Conservation (phyloP, 441 rosid genomes). For the Populus hybrid region DNA sequence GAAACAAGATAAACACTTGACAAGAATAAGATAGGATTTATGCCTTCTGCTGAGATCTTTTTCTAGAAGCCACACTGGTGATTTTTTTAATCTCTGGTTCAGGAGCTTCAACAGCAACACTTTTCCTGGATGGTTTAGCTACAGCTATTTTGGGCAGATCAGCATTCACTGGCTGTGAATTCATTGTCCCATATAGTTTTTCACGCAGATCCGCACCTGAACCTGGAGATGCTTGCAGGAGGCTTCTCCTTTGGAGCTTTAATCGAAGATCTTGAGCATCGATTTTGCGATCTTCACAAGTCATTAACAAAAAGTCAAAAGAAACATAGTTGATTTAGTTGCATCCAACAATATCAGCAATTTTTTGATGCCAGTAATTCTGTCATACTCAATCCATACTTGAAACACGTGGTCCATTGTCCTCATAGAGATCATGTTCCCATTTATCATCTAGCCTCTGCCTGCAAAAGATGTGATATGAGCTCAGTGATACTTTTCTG, state of each 20-base stretch:
- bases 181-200: constrained; percentile 81
- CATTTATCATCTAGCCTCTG: constrained; percentile 94
- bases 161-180: constrained; percentile 44
- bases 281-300: constrained; percentile 63
- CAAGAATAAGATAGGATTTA: neutral
- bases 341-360: constrained; percentile 40
- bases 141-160: constrained; percentile 57
- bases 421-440: constrained; percentile 91
- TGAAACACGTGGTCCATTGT: constrained; percentile 50
- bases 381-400: constrained; percentile 48
- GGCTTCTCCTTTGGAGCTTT: constrained; percentile 75
- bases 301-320: constrained; percentile 39
- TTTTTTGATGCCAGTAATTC: constrained; percentile 22
- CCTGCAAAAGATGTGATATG: constrained; percentile 38
- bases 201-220: constrained; percentile 77
- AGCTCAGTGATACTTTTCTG: neutral
- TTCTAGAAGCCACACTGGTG: constrained; percentile 43
- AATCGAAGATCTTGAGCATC: constrained; percentile 82
- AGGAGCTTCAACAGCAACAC: constrained; percentile 53
- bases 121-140: constrained; percentile 58
- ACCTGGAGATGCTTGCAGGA: too few relatives aligned
- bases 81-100: constrained; percentile 51
- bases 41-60: constrained; percentile 71
- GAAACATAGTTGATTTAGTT: constrained; percentile 31
- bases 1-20: neutral